phyloP scores from a whole-genome alignment of 257 asterid genomes.

The Buddleja alternifolia region DNA sequence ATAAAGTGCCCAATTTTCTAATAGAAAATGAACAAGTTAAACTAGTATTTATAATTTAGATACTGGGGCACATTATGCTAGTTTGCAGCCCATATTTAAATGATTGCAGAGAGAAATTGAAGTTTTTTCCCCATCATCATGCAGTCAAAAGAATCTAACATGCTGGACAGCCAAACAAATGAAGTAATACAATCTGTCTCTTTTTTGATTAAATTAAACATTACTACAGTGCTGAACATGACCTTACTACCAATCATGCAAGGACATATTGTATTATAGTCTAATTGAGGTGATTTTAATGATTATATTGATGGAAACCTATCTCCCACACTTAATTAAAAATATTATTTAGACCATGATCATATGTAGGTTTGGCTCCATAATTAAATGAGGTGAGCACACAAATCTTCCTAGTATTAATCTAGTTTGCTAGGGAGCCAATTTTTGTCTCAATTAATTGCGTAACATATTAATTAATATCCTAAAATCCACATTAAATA shows the following conservation, averaged over 20 bases:
- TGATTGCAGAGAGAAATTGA: too few species aligned
- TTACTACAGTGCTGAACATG: constrained; percentile 21
- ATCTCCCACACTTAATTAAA: neutral
- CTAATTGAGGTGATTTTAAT: constrained; percentile 16
- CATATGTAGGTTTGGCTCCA: constrained; percentile 19
- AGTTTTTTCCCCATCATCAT: neutral
- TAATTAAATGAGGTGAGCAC: constrained; percentile 20
- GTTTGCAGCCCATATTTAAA: too few species aligned
- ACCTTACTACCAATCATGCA: constrained; percentile 28
- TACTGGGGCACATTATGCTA: too few species aligned
- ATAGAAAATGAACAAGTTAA: too few species aligned
- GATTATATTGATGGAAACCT: constrained; percentile 16
- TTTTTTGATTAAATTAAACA: neutral
- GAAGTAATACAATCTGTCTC: neutral
- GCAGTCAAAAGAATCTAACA: constrained; percentile 31
- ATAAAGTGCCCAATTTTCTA: too few species aligned
- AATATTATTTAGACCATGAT: constrained; percentile 19
- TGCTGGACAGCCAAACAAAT: constrained; percentile 33
- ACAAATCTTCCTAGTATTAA: constrained; percentile 19
- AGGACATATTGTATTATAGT: neutral
- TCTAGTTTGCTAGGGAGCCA: constrained; percentile 20
- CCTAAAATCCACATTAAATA: constrained; percentile 11
- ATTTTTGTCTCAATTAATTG: constrained; percentile 22
- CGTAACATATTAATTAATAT: constrained; percentile 7
- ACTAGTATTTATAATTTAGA: too few species aligned